phyloP scores from a whole-genome alignment of 768 basidiomycete genomes.

The Fibroporia radiculosa region DNA sequence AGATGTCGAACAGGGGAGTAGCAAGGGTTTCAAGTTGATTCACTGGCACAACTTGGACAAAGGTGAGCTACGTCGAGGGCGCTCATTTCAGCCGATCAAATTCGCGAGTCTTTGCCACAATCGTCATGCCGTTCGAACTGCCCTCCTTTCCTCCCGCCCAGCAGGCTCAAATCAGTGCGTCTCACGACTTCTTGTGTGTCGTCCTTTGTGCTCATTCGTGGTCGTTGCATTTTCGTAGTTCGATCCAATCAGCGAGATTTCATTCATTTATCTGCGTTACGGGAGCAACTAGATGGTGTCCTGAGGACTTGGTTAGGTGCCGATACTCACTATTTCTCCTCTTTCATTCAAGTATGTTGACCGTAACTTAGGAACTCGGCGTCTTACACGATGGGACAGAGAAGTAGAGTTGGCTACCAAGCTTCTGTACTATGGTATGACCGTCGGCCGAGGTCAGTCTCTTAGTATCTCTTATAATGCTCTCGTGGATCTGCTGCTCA shows the following conservation, averaged over 20 bases:
- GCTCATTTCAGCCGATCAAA: conserved; percentile 3
- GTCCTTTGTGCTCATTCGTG: conserved; percentile 11
- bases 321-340: no score
- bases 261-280: conserved; percentile 66
- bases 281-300: conserved; percentile 68
- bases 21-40: no score
- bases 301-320: conserved; percentile 73
- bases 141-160: conserved; percentile 65
- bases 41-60: no score
- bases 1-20: neutral
- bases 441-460: conserved; percentile 60
- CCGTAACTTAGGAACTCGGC: conserved; percentile 55
- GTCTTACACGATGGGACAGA: conserved; percentile 74
- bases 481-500: neutral
- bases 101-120: neutral
- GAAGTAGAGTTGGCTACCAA: conserved; percentile 68
- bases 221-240: conserved; percentile 35
- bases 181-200: neutral
- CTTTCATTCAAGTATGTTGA: conserved; percentile 7
- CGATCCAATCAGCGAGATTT: conserved; percentile 80
- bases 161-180: conserved; percentile 83
- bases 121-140: conserved; percentile 16
- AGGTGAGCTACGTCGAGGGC: no score
- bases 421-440: conserved; percentile 65
- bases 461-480: neutral